These are phyloP conservation scores for Candolleomyces eurysporus DNA, from an alignment of 768 basidiomycete species.

Conservation along the genomic window DNA sequence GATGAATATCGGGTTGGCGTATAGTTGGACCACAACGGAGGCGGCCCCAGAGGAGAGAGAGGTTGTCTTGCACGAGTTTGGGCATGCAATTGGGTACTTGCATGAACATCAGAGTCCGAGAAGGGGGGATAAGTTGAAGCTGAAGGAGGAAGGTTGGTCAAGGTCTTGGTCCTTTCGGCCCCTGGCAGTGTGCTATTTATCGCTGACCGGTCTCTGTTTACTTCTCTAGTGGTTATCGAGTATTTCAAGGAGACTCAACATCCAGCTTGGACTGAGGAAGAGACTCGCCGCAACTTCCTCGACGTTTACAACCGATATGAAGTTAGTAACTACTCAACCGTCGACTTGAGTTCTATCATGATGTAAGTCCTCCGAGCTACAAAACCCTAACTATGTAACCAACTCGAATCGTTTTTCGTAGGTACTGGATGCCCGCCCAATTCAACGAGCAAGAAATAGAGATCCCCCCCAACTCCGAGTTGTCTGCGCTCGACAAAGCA, in stretches of 20 bases:
- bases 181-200: no score
- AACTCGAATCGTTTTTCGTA: conserved; percentile 1
- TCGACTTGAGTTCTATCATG: conserved; percentile 18
- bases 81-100: conserved; percentile 15
- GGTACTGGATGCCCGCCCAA: conserved; percentile 18
- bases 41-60: conserved; percentile 6
- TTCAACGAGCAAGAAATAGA: conserved; percentile 10
- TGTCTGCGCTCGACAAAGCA: conserved; percentile 16
- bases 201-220: not conserved
- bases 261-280: conserved; percentile 5
- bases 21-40: not conserved
- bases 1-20: conserved; percentile 15
- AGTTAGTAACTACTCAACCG: conserved; percentile 14
- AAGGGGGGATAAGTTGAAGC: conserved; percentile 10
- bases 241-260: conserved; percentile 10
- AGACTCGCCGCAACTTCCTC: conserved; percentile 12
- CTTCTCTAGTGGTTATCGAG: conserved; percentile 9
- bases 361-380: conserved; percentile 9
- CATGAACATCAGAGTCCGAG: conserved; percentile 18
- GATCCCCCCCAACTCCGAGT: conserved; percentile 12
- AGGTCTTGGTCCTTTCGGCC: not conserved
- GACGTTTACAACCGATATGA: conserved; percentile 12
- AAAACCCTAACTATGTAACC: not conserved
- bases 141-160: conserved; percentile 11
- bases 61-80: conserved; percentile 19